Evolutionary conservation across 2,329 filamentous ascomycete species (phyloP).

Genomic region (Blastomyces emzantsi): DNA sequence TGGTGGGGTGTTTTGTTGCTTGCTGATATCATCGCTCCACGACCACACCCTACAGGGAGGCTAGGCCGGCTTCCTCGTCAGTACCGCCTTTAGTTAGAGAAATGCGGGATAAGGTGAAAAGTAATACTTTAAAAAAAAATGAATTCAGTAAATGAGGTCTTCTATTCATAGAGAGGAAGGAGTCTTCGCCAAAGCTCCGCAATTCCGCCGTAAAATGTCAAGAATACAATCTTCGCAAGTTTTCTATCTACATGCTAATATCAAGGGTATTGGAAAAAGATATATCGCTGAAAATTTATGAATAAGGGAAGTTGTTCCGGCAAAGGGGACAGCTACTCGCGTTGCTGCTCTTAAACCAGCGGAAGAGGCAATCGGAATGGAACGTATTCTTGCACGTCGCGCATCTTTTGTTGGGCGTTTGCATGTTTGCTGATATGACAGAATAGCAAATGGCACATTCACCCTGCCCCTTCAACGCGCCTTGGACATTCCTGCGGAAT

Average conservation of each 20-base stretch:
- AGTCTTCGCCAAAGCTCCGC: neutral
- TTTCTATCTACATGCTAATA: neutral
- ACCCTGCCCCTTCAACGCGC: slow-evolving; percentile 80
- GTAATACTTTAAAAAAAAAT: neutral
- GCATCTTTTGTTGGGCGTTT: slow-evolving; percentile 85
- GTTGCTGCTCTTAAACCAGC: slow-evolving; percentile 94
- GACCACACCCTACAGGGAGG: neutral
- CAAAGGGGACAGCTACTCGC: slow-evolving; percentile 88
- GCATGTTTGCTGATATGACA: slow-evolving; percentile 80
- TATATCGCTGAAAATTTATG: slow-evolving; percentile 25
- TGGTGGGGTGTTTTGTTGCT: neutral
- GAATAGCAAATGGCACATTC: slow-evolving; percentile 98
- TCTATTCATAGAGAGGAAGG: neutral
- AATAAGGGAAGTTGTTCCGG: slow-evolving; percentile 71
- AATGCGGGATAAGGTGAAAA: neutral
- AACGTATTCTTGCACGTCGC: slow-evolving; percentile 90
- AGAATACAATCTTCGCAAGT: neutral
- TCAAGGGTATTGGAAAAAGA: neutral
- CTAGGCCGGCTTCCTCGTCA: neutral
- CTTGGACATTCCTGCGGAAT: slow-evolving; percentile 79
- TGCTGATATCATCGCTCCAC: neutral
- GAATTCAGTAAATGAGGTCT: neutral
- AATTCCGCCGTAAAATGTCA: neutral
- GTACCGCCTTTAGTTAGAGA: neutral
- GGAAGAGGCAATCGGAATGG: slow-evolving; percentile 81